phyloP scores from a whole-genome alignment of 495 filamentous ascomycete species.

The Penicillium simplicissimum region DNA sequence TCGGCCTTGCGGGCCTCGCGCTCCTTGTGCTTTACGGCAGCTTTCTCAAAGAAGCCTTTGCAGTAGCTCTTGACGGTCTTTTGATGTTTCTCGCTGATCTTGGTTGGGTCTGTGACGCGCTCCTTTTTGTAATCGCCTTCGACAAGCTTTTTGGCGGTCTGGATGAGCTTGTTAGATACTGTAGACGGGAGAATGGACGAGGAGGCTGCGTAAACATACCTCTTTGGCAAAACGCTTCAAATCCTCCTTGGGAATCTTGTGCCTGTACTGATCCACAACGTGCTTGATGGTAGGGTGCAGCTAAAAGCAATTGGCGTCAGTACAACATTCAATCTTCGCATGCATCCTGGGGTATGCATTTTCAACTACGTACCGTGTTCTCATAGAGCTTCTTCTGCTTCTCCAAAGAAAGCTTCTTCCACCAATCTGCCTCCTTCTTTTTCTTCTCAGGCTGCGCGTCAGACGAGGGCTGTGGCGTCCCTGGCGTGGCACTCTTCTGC shows the following conservation, averaged over 20 bases:
- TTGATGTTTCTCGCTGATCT: constrained; percentile 74
- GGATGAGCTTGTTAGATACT: constrained; percentile 1
- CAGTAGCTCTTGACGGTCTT: constrained; percentile 80
- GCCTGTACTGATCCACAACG: constrained; percentile 80
- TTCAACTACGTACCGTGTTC: constrained; percentile 65
- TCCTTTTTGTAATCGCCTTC: constrained; percentile 85
- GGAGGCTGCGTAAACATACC: constrained; percentile 40
- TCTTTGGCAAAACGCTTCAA: constrained; percentile 87
- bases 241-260: constrained; percentile 82
- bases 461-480: constrained; percentile 48
- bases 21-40: constrained; percentile 69
- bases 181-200: constrained; percentile 1
- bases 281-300: constrained; percentile 80
- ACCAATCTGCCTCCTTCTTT: constrained; percentile 65
- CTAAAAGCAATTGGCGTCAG: constrained; percentile 42
- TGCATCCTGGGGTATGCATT: background rate
- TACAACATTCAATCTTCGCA: background rate
- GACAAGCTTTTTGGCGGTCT: constrained; percentile 81
- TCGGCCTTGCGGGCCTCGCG: constrained; percentile 66
- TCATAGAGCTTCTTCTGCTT: constrained; percentile 94
- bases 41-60: constrained; percentile 83
- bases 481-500: constrained; percentile 53
- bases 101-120: constrained; percentile 79
- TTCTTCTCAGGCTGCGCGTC: constrained; percentile 63
- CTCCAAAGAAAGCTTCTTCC: constrained; percentile 73